Percentiles rank a stretch among this genome's conserved stretches.
phyloP scores from a whole-genome alignment of 129 eudicot species.

The Sambucus nigra region DNA sequence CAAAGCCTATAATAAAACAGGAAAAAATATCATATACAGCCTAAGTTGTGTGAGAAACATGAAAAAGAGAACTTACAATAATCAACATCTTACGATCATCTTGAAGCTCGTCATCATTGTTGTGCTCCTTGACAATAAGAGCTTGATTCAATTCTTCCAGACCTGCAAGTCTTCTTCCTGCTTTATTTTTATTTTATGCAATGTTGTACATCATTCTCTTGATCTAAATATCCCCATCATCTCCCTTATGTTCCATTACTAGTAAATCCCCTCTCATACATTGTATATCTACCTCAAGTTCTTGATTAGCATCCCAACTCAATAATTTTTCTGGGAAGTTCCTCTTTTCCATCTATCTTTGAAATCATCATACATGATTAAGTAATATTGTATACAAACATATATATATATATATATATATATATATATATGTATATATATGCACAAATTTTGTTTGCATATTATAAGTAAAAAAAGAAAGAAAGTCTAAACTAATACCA shows the following conservation, averaged over 20 bases:
- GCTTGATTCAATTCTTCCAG: slow-evolving; percentile 35
- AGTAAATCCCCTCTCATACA: slow-evolving; percentile 42
- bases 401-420: no score
- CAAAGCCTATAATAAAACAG: no score
- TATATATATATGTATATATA: not conserved
- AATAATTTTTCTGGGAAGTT: slow-evolving; percentile 36
- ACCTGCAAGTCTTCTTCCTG: slow-evolving; percentile 42
- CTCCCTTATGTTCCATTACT: slow-evolving; percentile 49
- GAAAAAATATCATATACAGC: no score
- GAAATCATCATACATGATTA: not conserved
- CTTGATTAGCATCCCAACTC: slow-evolving; percentile 66
- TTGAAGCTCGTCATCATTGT: slow-evolving; percentile 57
- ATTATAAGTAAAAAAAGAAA: not conserved
- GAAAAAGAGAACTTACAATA: slow-evolving; percentile 26
- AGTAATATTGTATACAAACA: no score
- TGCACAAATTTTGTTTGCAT: no score
- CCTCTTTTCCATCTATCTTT: slow-evolving; percentile 62
- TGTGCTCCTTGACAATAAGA: slow-evolving; percentile 48
- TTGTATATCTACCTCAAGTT: slow-evolving; percentile 50
- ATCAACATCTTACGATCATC: slow-evolving; percentile 59
- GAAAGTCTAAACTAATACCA: slow-evolving; percentile 4
- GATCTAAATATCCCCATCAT: slow-evolving; percentile 35
- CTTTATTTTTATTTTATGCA: slow-evolving; percentile 31
- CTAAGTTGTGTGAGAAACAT: no score
- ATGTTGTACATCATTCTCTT: slow-evolving; percentile 31